phyloP scores from a whole-genome alignment of 257 asterid genomes.

The Gynochthodes officinalis region DNA sequence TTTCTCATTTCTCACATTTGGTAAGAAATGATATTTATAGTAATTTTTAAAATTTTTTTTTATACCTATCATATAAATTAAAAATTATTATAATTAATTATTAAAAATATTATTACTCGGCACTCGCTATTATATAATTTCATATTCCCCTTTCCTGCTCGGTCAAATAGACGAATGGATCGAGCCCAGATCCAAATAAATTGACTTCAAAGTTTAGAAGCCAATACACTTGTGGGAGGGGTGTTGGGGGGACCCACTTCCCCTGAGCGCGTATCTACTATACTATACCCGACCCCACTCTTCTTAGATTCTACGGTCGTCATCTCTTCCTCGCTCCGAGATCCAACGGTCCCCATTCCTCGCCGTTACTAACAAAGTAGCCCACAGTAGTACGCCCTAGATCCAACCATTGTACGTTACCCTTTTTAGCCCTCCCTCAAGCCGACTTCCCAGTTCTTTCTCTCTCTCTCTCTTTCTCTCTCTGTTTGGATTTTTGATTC shows the following conservation, averaged over 20 bases:
- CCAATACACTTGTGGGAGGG: too few relatives aligned
- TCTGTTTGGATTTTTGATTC: too few relatives aligned
- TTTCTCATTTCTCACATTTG: too few relatives aligned
- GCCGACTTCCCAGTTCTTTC: conserved; percentile 1
- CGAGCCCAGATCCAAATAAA: conserved; percentile 11
- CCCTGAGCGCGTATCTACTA: conserved; percentile 40
- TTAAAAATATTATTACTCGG: too few relatives aligned
- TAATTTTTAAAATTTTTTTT: too few relatives aligned
- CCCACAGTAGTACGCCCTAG: conserved; percentile 65
- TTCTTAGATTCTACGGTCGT: conserved; percentile 9
- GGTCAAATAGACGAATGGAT: too few relatives aligned
- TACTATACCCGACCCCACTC: background rate
- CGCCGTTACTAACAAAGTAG: conserved; percentile 33
- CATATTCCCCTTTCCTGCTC: too few relatives aligned
- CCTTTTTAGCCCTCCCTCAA: conserved; percentile 21
- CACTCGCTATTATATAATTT: too few relatives aligned
- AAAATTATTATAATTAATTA: too few relatives aligned
- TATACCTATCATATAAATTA: too few relatives aligned
- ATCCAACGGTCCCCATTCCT: conserved; percentile 39
- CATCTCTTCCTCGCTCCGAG: conserved; percentile 1
- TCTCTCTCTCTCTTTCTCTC: conserved; percentile 14
- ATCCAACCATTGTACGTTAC: conserved; percentile 37
- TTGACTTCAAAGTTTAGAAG: conserved; percentile 44
- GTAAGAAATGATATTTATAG: too few relatives aligned
- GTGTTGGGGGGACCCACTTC: conserved; percentile 31